Conservation (phyloP, 305 asterid species). For the Solanum chacoense region DNA sequence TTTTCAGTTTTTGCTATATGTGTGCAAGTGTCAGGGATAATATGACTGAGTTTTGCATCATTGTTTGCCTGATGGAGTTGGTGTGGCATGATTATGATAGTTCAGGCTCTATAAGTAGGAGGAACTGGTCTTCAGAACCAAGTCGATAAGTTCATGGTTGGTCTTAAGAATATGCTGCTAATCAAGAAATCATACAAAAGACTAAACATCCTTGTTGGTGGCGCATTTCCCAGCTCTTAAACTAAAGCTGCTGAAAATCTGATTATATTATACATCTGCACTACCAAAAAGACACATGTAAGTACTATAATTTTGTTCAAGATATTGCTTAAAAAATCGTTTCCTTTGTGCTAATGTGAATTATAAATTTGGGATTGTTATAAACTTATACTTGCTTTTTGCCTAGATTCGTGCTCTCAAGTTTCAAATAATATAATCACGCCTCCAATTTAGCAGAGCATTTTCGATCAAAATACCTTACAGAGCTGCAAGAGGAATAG, state of each 20-base stretch:
- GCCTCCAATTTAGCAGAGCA: background rate
- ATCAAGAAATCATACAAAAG: background rate
- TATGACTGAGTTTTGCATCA: background rate
- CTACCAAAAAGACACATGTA: background rate
- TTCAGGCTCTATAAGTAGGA: conserved; percentile 42
- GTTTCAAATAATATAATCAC: background rate
- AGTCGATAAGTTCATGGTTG: conserved; percentile 15
- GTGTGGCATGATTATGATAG: conserved; percentile 63
- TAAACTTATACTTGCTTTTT: background rate
- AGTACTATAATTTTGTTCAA: background rate
- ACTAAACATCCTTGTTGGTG: background rate
- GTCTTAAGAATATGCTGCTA: background rate
- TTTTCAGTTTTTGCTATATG: background rate
- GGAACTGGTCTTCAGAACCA: conserved; percentile 33
- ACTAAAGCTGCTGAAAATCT: background rate
- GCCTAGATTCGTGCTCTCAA: background rate
- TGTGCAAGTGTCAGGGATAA: background rate
- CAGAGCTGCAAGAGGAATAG: background rate
- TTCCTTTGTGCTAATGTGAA: background rate
- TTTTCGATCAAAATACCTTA: background rate
- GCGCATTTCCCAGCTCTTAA: background rate
- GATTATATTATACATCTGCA: background rate
- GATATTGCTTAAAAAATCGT: background rate
- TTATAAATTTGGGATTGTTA: background rate
- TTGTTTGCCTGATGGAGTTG: conserved; percentile 58